Conservation (phyloP, 345 rosid genomes). For the Eucalyptus decipiens region DNA sequence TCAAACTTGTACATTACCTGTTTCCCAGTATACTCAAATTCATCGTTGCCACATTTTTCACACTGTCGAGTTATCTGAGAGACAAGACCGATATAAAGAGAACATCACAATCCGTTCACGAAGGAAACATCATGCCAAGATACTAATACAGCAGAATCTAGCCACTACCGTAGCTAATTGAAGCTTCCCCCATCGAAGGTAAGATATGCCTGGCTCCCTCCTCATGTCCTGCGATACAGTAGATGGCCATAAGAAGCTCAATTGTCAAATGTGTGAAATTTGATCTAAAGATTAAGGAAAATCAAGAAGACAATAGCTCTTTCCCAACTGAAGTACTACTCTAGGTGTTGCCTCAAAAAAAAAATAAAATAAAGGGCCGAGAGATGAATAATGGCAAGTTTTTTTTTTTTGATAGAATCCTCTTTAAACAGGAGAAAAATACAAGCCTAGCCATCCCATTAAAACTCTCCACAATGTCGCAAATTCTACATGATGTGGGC, state of each 20-base stretch:
- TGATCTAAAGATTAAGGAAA: neutral
- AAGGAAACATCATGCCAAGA: neutral
- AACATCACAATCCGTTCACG: neutral
- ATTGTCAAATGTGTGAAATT: neutral
- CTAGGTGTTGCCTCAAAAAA: neutral
- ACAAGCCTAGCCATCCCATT: neutral
- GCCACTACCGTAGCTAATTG: conserved; percentile 2
- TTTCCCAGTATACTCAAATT: conserved; percentile 18
- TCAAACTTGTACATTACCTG: conserved; percentile 7
- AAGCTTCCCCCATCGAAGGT: conserved; percentile 1
- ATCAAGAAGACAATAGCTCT: neutral
- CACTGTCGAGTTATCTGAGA: conserved; percentile 12
- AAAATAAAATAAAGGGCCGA: neutral
- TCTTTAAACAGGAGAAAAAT: neutral
- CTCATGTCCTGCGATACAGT: conserved; percentile 15
- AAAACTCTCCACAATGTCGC: neutral
- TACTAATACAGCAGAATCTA: neutral
- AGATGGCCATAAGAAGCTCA: neutral
- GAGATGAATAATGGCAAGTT: neutral
- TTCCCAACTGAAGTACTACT: neutral
- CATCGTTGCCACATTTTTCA: conserved; percentile 20
- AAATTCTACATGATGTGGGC: neutral
- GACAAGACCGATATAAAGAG: neutral
- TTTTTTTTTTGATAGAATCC: neutral
- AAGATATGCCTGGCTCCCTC: conserved; percentile 24